These are phyloP conservation scores for Dipteronia dyeriana DNA, from an alignment of 345 rosid genomes.

Conservation along the genomic window DNA sequence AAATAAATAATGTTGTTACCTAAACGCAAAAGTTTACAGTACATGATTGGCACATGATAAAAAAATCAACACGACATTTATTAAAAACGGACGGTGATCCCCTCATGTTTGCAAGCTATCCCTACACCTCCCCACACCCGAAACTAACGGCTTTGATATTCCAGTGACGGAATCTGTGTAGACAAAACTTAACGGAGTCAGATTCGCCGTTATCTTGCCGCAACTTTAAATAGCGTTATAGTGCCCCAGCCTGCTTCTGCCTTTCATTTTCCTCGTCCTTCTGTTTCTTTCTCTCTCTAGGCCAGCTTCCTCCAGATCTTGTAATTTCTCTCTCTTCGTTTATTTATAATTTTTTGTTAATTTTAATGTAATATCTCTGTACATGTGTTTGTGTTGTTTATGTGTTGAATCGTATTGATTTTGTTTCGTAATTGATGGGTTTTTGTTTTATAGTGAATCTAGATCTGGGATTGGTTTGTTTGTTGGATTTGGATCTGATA, in stretches of 20 bases:
- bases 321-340: slow-evolving; percentile 14
- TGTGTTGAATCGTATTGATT: background rate
- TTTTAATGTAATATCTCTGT: background rate
- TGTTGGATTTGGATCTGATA: slow-evolving; percentile 5
- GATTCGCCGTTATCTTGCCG: background rate
- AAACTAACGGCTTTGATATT: background rate
- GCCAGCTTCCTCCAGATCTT: slow-evolving; percentile 21
- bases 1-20: too few relatives aligned
- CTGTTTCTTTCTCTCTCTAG: background rate
- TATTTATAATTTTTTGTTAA: too few relatives aligned
- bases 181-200: slow-evolving; percentile 10
- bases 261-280: background rate
- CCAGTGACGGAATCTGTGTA: background rate
- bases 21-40: too few relatives aligned
- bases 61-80: too few relatives aligned
- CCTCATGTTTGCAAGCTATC: too few relatives aligned
- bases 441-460: background rate
- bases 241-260: too few relatives aligned
- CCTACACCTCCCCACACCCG: background rate
- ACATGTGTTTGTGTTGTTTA: background rate
- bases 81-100: background rate
- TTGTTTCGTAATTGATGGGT: background rate
- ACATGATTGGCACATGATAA: too few relatives aligned
- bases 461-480: slow-evolving; percentile 27
- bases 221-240: background rate